Conservation (phyloP, 192 early-diverging fungal genomes). For the Rhizoclosmatium globosum region DNA sequence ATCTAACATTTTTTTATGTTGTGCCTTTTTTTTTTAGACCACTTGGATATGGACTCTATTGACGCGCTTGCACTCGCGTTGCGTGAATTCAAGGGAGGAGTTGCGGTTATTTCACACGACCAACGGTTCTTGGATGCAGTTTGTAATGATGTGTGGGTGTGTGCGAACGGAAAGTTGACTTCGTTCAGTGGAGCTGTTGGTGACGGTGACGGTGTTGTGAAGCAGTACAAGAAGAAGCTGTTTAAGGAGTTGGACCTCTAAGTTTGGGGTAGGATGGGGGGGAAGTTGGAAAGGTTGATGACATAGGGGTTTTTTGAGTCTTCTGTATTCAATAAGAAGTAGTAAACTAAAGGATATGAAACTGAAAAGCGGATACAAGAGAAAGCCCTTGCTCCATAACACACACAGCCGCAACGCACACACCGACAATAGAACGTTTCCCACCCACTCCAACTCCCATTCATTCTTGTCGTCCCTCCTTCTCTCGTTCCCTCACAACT, state of each 20-base stretch:
- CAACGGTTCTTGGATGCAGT: constrained; percentile 82
- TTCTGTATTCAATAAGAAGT: not conserved
- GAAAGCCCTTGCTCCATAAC: not conserved
- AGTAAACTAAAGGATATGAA: not conserved
- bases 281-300: not conserved
- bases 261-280: not conserved
- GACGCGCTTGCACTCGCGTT: constrained; percentile 91
- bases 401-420: not conserved
- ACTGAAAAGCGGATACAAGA: not conserved
- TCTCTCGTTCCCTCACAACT: constrained; percentile 18
- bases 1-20: constrained; percentile 7
- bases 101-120: constrained; percentile 91
- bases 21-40: constrained; percentile 46
- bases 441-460: not conserved
- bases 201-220: constrained; percentile 52
- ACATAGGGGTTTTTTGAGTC: not conserved
- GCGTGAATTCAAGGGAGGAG: constrained; percentile 89
- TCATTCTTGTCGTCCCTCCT: constrained; percentile 4
- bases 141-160: constrained; percentile 93
- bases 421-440: not conserved
- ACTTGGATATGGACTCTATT: constrained; percentile 82
- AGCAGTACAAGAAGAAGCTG: constrained; percentile 53
- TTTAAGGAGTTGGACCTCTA: not conserved
- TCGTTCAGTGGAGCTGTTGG: constrained; percentile 80
- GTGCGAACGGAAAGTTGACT: constrained; percentile 80